Conservation (phyloP, 2,329 filamentous ascomycete species). For the Didymella pomorum region DNA sequence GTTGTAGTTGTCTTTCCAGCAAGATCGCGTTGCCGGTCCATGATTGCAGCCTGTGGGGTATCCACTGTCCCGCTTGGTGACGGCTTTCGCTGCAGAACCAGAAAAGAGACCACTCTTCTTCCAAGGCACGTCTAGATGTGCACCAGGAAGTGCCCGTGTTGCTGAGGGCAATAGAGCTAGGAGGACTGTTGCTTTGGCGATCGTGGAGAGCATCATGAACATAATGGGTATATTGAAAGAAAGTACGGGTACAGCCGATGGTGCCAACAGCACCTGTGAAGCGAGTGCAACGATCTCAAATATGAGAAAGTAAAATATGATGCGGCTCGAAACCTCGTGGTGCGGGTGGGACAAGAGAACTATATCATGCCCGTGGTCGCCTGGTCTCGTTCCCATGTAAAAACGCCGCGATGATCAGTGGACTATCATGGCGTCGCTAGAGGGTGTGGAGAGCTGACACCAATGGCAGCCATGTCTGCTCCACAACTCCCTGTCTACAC, state of each 20-base stretch:
- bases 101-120: slow-evolving; percentile 27
- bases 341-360: slow-evolving; percentile 27
- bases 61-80: slow-evolving; percentile 17
- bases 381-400: slow-evolving; percentile 21
- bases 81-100: slow-evolving; percentile 9
- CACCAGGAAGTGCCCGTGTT: slow-evolving; percentile 27
- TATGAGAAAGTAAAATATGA: slow-evolving; percentile 10
- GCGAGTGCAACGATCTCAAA: slow-evolving; percentile 15
- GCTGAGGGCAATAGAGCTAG: slow-evolving; percentile 27
- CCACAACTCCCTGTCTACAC: slow-evolving; percentile 20
- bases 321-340: slow-evolving; percentile 16
- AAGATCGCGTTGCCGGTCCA: slow-evolving; percentile 35
- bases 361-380: slow-evolving; percentile 28
- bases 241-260: slow-evolving; percentile 10
- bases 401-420: slow-evolving; percentile 20
- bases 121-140: slow-evolving; percentile 36
- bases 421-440: slow-evolving; percentile 18
- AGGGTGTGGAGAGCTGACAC: slow-evolving; percentile 31
- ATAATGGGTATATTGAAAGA: slow-evolving; percentile 9
- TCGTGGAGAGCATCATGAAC: slow-evolving; percentile 22
- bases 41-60: slow-evolving; percentile 30
- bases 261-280: slow-evolving; percentile 4
- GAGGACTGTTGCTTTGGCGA: slow-evolving; percentile 22
- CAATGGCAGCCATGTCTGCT: slow-evolving; percentile 25
- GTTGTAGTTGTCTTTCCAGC: slow-evolving; percentile 45